Conservation (phyloP, 2,329 filamentous ascomycete species). For the Chalara sp. region DNA sequence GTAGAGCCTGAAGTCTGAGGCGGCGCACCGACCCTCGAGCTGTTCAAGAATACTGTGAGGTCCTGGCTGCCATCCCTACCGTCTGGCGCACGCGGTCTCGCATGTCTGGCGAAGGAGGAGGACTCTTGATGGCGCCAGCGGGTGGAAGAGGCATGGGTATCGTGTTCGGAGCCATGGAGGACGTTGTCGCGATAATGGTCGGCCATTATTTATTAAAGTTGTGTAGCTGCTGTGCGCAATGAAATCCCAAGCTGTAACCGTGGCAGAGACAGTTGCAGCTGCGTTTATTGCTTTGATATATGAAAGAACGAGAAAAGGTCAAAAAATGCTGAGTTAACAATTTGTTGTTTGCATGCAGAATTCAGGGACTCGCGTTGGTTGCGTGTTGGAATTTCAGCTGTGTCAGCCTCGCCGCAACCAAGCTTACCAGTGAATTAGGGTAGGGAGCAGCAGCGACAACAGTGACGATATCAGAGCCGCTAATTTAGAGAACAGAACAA, state of each 20-base stretch:
- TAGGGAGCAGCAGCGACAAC: too few species aligned
- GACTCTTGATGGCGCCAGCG: constrained; percentile 61
- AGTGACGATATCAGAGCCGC: too few species aligned
- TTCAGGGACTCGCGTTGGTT: too few species aligned
- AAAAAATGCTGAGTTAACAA: too few species aligned
- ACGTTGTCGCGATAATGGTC: constrained; percentile 18
- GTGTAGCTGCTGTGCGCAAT: background rate
- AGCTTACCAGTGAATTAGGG: too few species aligned
- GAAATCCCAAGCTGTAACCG: background rate
- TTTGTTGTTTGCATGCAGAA: too few species aligned
- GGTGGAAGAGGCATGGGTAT: constrained; percentile 50
- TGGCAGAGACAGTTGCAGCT: too few species aligned
- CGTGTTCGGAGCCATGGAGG: constrained; percentile 27
- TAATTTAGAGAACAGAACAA: too few species aligned
- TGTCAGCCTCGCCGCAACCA: too few species aligned
- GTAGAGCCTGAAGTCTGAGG: constrained; percentile 14
- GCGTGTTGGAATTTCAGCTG: too few species aligned
- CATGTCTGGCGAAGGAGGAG: constrained; percentile 37
- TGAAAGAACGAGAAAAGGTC: too few species aligned
- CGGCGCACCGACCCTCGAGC: constrained; percentile 36
- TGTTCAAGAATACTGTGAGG: constrained; percentile 50
- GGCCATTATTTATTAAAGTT: constrained; percentile 1
- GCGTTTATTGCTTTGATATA: too few species aligned
- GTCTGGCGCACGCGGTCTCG: constrained; percentile 34
- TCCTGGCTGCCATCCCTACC: constrained; percentile 39